Base-by-base conservation (phyloP, 768 basidiomycete species). In the Infundibulicybe gibba region DNA sequence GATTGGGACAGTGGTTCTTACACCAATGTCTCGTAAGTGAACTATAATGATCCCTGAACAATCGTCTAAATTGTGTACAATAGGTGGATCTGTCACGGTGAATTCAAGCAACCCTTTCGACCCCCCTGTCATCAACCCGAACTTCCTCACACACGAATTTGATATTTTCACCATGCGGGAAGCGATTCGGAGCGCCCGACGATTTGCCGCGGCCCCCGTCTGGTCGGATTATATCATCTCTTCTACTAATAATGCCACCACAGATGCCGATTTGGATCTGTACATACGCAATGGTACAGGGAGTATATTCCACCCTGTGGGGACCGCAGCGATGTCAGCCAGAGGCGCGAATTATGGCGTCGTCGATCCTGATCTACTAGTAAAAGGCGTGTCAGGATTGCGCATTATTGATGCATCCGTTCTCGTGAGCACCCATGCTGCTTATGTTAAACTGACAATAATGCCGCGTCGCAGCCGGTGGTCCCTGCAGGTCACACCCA, bases 211-310 rank as follows among this genome's bases (percentile, higher is more conserved):
- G 10, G 33, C 11, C 15, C 11, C 33, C 10, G 33, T 15, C 15
- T 34, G 33, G 33, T 10, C 10, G 15, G 33, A 34, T 34, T 34
- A 10, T 15, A 34, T 34, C 33, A 34, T 34, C 15, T 10, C 11
- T 3, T 37, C 31, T 12, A 17, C 41, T 9, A 44, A 35, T 4
- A 33, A 40, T 17, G 38, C 48, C 2, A 45, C 16, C 3, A 45
- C 48, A 13, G 48, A 49, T 20, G 48, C 21, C 2, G 56, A 53
- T 6, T 44, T 64, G 10, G 58, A 51, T 17, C 54, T 10, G 33
- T 34, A 34, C 15, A 34, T 34, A 10, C 10, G 33, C 10, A 50
- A 50, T 32, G 46, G 40, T 6, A 30, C 33, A 16, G 37, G 33
- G 10, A 34, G 11, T 15, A 34, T 34, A 10, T 34, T 34, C 33